A percentile compares a stretch with the other conserved stretches of the same genome.
Conservation (phyloP, 176 grass and related monocot species). For the Cenchrus purpureus region DNA sequence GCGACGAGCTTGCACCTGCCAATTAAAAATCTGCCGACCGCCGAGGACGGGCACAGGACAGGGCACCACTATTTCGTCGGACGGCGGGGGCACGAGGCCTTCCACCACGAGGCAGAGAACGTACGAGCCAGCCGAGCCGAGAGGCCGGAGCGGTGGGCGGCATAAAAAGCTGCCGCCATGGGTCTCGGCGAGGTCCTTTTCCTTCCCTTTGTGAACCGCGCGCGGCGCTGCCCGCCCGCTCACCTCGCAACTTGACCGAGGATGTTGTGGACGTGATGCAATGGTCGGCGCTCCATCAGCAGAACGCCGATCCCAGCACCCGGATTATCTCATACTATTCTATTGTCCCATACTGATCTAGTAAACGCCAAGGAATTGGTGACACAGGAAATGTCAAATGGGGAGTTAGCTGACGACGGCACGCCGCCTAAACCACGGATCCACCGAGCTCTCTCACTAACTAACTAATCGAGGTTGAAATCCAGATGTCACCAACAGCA, state of each 20-base stretch:
- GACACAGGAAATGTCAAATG: constrained; percentile 43
- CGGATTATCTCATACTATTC: not conserved
- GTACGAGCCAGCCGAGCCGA: not conserved
- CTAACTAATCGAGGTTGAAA: not conserved
- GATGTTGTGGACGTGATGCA: constrained; percentile 49
- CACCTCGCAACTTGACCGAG: not conserved
- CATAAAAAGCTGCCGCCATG: constrained; percentile 22
- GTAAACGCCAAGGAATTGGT: constrained; percentile 31
- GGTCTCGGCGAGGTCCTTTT: constrained; percentile 2
- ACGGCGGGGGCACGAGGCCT: not conserved
- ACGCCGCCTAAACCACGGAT: not conserved
- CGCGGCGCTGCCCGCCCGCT: constrained; percentile 3
- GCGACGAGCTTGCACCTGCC: not conserved
- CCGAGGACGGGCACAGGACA: not conserved
- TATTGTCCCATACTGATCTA: not conserved
- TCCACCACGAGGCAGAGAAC: not conserved
- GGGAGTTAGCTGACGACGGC: constrained; percentile 18
- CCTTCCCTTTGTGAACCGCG: not conserved
- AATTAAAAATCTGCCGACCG: constrained; percentile 19
- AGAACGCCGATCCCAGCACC: constrained; percentile 31
- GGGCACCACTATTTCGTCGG: constrained; percentile 12
- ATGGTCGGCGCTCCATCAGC: constrained; percentile 40
- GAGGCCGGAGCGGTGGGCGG: constrained; percentile 23
- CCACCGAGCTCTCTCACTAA: not conserved
- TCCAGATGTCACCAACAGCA: constrained; percentile 10